Conservation (phyloP, 768 basidiomycete genomes). For the Trametes cubensis region DNA sequence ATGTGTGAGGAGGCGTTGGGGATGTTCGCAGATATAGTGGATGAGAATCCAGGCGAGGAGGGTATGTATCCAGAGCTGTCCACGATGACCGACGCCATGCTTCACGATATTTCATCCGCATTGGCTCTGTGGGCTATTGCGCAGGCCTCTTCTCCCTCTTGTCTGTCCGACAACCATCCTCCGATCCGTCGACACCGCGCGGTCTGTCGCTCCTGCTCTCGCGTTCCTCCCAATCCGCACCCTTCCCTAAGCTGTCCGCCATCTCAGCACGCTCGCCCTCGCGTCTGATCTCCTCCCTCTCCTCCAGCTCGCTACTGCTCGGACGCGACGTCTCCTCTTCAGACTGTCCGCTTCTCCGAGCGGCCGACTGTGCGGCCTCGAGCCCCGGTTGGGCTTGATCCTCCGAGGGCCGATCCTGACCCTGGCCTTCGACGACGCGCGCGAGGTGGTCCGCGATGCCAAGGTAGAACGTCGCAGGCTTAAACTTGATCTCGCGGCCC, state of each 20-base stretch:
- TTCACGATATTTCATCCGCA: background rate
- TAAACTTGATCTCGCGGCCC: slow-evolving; percentile 89
- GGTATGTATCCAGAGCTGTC: too few relatives aligned
- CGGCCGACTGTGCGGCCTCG: background rate
- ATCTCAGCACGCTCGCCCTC: slow-evolving; percentile 34
- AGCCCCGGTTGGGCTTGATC: background rate
- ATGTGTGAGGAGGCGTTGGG: too few relatives aligned
- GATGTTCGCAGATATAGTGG: too few relatives aligned
- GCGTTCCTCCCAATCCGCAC: slow-evolving; percentile 7
- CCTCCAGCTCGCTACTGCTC: slow-evolving; percentile 15
- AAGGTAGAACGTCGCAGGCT: slow-evolving; percentile 89
- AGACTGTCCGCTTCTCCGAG: background rate
- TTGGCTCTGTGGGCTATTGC: background rate
- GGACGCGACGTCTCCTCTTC: slow-evolving; percentile 5
- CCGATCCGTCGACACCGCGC: too few relatives aligned
- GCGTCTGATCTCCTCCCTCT: slow-evolving; percentile 28
- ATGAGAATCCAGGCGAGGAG: too few relatives aligned
- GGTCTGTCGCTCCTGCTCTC: background rate
- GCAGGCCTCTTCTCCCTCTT: slow-evolving; percentile 9
- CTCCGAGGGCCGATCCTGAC: slow-evolving; percentile 7
- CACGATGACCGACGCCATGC: too few relatives aligned
- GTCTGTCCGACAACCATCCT: background rate
- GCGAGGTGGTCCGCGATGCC: slow-evolving; percentile 81
- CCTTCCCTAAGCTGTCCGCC: slow-evolving; percentile 33
- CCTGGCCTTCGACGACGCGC: slow-evolving; percentile 67